Conservation (phyloP, 805 yeast genomes). For the Wickerhamomyces sydowiorum region DNA sequence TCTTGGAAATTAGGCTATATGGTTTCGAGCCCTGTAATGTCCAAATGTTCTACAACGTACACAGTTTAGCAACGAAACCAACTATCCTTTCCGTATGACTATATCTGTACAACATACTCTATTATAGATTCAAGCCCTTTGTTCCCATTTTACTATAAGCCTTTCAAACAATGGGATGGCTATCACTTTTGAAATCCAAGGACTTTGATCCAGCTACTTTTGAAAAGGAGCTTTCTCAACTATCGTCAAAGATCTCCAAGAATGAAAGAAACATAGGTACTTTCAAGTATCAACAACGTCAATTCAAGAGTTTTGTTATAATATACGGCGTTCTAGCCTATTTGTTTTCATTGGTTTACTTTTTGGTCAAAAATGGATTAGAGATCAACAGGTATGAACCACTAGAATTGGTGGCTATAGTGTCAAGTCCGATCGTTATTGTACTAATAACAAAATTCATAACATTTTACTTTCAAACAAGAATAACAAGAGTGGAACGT, state of each 20-base stretch:
- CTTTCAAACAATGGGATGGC: conserved; percentile 19
- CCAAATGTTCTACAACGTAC: too few species aligned
- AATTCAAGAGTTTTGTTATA: conserved; percentile 2
- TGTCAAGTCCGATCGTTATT: conserved; percentile 4
- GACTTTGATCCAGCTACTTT: conserved; percentile 37
- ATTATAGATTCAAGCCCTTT: too few species aligned
- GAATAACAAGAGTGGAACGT: conserved; percentile 6
- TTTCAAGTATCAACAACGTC: conserved; percentile 5
- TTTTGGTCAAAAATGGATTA: background rate
- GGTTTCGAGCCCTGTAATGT: background rate
- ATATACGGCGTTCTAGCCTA: conserved; percentile 11
- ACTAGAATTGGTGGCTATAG: background rate
- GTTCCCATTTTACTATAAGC: too few species aligned
- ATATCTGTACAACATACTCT: too few species aligned
- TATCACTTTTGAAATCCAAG: conserved; percentile 22
- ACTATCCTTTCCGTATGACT: too few species aligned
- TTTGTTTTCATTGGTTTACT: background rate
- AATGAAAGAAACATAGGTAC: conserved; percentile 22
- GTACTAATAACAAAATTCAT: background rate
- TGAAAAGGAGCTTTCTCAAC: conserved; percentile 35
- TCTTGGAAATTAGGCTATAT: too few species aligned
- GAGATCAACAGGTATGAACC: background rate
- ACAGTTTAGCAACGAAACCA: too few species aligned
- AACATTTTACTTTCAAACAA: background rate
- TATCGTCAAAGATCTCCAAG: conserved; percentile 30